These are phyloP conservation scores for Lactarius akahatsu DNA, from an alignment of 768 basidiomycete genomes.

Conservation along the genomic window DNA sequence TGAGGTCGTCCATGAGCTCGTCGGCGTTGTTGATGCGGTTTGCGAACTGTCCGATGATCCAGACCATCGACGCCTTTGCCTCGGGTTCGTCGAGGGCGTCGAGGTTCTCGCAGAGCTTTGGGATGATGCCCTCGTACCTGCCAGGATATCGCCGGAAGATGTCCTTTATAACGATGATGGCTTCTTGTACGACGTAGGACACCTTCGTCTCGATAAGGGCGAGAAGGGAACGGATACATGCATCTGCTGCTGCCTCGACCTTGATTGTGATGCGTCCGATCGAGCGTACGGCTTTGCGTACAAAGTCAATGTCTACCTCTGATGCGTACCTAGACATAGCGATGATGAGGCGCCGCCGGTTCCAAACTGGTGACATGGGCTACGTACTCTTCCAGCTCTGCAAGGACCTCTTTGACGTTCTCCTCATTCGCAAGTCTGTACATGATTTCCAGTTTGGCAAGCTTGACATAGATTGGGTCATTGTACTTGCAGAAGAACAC, in stretches of 20 bases:
- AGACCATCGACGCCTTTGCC: conserved; percentile 95
- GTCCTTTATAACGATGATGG: conserved; percentile 96
- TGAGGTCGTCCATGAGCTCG: conserved; percentile 82
- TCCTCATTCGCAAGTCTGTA: conserved; percentile 94
- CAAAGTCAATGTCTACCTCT: conserved; percentile 97
- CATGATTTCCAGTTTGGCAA: conserved; percentile 99
- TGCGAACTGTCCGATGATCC: conserved; percentile 97
- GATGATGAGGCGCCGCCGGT: neutral
- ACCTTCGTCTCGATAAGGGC: conserved; percentile 90
- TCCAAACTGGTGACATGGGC: neutral
- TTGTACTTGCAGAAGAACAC: conserved; percentile 99
- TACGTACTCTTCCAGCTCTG: conserved; percentile 90
- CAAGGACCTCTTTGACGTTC: conserved; percentile 88
- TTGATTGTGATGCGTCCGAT: conserved; percentile 99
- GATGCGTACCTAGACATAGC: conserved; percentile 78
- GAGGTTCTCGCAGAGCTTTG: conserved; percentile 87
- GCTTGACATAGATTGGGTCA: conserved; percentile 97
- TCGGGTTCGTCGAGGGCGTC: conserved; percentile 94
- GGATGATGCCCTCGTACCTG: conserved; percentile 94
- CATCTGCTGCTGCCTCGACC: conserved; percentile 84
- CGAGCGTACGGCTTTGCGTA: conserved; percentile 94
- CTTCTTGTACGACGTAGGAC: conserved; percentile 84
- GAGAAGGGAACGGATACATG: conserved; percentile 84
- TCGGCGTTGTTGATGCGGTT: conserved; percentile 95
- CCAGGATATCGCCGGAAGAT: conserved; percentile 97